Base-by-base conservation (phyloP, 2,329 filamentous ascomycete genomes). In the Neobulgaria alba region DNA sequence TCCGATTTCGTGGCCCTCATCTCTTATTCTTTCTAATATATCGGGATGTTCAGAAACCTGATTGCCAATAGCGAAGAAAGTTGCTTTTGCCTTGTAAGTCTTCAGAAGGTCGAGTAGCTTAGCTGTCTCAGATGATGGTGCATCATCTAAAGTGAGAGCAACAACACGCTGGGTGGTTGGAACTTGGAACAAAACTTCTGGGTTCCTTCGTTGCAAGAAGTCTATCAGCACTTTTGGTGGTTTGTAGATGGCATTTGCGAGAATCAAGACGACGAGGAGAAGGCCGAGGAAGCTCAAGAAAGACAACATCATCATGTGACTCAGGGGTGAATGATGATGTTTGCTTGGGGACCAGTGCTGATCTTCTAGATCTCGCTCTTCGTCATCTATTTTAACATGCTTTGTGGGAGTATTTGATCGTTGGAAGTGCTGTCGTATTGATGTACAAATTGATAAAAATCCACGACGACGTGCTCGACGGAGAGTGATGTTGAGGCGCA, bases 101-200 rank as follows among this genome's bases (percentile, higher is more conserved):
- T 69, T 66, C n/a, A 95, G 68, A 0, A 85, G 64, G 32, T 76
- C 64, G 40, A 88, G 65, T 44, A 95, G 88, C 41, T 79, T 75
- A 33, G 63, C 57, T 2, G 88, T 93, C 60, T 85, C 71, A 32
- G 72, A 63, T 2, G 83, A 89, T 0, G 88, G 88, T 19, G 79
- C 83, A 63, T 95, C 88, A 65, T 95, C 88, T 55, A 95, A 82
- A 1, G 86, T 94, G 29, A 95, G 69, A 0, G 85, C 88, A 14
- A 95, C 70, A 18, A 90, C 63, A 56, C 81, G 85, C 35, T 74
- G 65, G 7, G 64, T 53, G 1, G 72, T 70, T 19, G 60, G 54
- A 19, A 84, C 71, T 50, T 85, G 79, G 70, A 83, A 94, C 10
- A 94, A 69, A 3, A 93, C 82, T 53, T 88, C 79, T 1, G 85